These are phyloP conservation scores for Blastocystis sp. DNA, from an alignment of 352 stramenopile genomes.

Conservation along the genomic window DNA sequence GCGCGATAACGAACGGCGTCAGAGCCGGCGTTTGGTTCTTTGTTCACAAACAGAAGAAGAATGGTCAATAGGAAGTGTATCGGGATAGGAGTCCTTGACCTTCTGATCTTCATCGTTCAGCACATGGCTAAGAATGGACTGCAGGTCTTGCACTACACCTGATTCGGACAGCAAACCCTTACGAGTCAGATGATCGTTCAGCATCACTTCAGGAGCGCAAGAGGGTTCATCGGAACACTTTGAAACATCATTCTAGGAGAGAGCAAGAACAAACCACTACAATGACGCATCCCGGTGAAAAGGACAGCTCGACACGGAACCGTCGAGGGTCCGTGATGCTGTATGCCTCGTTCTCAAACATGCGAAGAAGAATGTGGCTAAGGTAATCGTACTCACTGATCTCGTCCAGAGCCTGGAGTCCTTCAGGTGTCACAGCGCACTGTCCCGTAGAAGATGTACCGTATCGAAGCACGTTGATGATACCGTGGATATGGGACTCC, in stretches of 20 bases:
- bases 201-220: conserved; percentile 14
- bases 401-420: conserved; percentile 69
- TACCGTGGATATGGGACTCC: conserved; percentile 90
- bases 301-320: conserved; percentile 71
- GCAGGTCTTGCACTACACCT: conserved; percentile 49
- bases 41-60: not conserved
- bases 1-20: not conserved
- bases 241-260: conserved; percentile 12
- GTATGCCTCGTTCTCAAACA: conserved; percentile 85
- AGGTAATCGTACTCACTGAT: conserved; percentile 91
- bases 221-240: conserved; percentile 1
- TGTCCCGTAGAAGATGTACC: conserved; percentile 1
- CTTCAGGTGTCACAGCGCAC: conserved; percentile 60
- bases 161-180: not conserved
- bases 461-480: conserved; percentile 91
- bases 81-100: conserved; percentile 13
- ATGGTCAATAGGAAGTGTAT: conserved; percentile 23
- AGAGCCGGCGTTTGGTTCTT: not conserved
- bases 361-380: conserved; percentile 90
- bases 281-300: conserved; percentile 63
- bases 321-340: conserved; percentile 65
- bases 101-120: conserved; percentile 50
- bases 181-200: conserved; percentile 31
- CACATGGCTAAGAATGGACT: conserved; percentile 47
- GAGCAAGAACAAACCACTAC: not conserved